These are phyloP conservation scores for Beauveria varroae DNA, from an alignment of 2,329 filamentous ascomycete genomes.

Conservation along the genomic window DNA sequence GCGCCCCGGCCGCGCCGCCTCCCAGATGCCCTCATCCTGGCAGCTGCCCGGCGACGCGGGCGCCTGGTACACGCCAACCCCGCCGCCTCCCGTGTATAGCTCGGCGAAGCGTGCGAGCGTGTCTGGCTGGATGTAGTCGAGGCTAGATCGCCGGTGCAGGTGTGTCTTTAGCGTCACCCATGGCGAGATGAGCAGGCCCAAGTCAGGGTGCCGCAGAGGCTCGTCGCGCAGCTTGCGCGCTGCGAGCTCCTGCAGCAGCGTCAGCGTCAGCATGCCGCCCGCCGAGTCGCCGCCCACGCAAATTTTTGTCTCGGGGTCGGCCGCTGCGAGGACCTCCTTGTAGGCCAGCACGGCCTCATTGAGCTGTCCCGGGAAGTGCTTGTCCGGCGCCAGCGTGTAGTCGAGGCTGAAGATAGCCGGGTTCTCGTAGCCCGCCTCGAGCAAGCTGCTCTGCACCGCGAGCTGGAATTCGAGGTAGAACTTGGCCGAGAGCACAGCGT, in stretches of 20 bases:
- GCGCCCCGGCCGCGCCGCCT: conserved; percentile 52
- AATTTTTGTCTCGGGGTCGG: conserved; percentile 51
- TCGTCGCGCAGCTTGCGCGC: conserved; percentile 16
- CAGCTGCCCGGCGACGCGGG: conserved; percentile 61
- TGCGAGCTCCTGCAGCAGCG: conserved; percentile 61
- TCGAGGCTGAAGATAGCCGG: conserved; percentile 74
- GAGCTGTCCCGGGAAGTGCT: conserved; percentile 65
- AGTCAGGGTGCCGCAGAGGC: conserved; percentile 26
- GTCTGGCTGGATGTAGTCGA: conserved; percentile 65
- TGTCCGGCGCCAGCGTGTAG: conserved; percentile 72
- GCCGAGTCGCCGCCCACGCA: conserved; percentile 75
- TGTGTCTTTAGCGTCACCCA: conserved; percentile 69
- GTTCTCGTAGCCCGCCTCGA: conserved; percentile 59
- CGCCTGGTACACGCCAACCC: conserved; percentile 24
- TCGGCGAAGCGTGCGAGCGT: conserved; percentile 62
- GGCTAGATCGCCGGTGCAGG: conserved; percentile 59
- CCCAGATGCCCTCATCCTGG: conserved; percentile 59
- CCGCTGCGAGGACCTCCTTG: conserved; percentile 56
- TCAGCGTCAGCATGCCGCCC: conserved; percentile 66
- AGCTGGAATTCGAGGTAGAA: conserved; percentile 83
- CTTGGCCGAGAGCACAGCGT: conserved; percentile 72
- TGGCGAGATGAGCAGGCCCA: conserved; percentile 70
- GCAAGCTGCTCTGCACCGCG: conserved; percentile 60
- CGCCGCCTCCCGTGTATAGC: conserved; percentile 54
- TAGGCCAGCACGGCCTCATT: conserved; percentile 65